Percentiles rank a stretch among this genome's conserved stretches.
Conservation (phyloP, 2,329 filamentous ascomycete species). For the Phyllosticta ampelicida region DNA sequence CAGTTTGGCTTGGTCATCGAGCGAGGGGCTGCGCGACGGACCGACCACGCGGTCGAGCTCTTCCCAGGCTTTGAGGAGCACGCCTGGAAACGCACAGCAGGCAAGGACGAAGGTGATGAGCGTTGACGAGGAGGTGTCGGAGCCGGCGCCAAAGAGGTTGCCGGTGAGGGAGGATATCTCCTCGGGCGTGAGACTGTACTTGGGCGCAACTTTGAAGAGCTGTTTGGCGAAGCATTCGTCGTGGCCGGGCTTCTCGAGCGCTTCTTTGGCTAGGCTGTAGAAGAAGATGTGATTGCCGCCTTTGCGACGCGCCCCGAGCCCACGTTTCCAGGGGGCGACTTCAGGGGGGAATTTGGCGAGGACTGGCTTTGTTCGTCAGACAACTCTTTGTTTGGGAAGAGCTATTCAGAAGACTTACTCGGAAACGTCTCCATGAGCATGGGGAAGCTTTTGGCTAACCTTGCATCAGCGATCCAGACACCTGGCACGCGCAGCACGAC, state of each 20-base stretch:
- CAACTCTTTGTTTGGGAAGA: conserved; percentile 35
- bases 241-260: conserved; percentile 18
- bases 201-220: conserved; percentile 32
- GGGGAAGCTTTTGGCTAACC: conserved; percentile 41
- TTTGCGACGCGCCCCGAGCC: conserved; percentile 19
- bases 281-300: conserved; percentile 26
- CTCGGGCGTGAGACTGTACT: conserved; percentile 19
- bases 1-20: conserved; percentile 19
- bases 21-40: conserved; percentile 17
- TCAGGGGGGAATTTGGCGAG: conserved; percentile 19
- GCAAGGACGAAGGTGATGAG: conserved; percentile 27
- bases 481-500: conserved; percentile 18
- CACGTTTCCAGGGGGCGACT: conserved; percentile 26
- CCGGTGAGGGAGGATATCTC: conserved; percentile 26
- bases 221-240: conserved; percentile 25
- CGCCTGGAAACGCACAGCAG: conserved; percentile 19
- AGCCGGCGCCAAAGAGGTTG: conserved; percentile 27
- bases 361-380: conserved; percentile 12
- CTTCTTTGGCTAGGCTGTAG: conserved; percentile 23
- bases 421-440: conserved; percentile 49
- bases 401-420: conserved; percentile 10
- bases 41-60: conserved; percentile 24
- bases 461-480: conserved; percentile 40
- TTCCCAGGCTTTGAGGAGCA: conserved; percentile 18
- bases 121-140: conserved; percentile 27